phyloP scores from a whole-genome alignment of 2,329 filamentous ascomycete species.

The Xylaria sp. region DNA sequence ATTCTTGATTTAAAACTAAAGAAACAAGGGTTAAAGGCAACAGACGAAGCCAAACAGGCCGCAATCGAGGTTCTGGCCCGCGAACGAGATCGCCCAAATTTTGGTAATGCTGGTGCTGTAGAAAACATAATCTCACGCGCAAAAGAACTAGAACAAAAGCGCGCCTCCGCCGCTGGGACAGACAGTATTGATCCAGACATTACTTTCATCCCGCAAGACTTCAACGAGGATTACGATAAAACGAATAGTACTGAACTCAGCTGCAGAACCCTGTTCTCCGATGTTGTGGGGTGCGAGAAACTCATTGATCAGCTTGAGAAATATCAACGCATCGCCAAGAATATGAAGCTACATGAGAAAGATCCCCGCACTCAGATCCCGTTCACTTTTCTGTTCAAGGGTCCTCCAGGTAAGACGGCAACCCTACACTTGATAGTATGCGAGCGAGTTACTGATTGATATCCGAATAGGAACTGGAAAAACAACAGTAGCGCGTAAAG shows the following conservation, averaged over 20 bases:
- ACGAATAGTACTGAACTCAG: not conserved
- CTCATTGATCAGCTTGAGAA: slow-evolving; percentile 45
- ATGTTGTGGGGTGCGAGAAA: slow-evolving; percentile 3
- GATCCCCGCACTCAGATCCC: slow-evolving; percentile 58
- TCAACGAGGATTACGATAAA: slow-evolving; percentile 2
- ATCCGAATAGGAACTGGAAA: slow-evolving; percentile 56
- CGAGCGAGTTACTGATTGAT: slow-evolving; percentile 14
- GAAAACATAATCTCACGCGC: slow-evolving; percentile 57
- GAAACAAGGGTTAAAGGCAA: slow-evolving; percentile 52
- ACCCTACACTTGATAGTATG: not conserved
- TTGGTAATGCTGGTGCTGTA: slow-evolving; percentile 67
- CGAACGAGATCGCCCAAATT: slow-evolving; percentile 60
- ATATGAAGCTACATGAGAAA: slow-evolving; percentile 49
- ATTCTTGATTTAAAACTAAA: slow-evolving; percentile 63
- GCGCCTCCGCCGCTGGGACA: not conserved
- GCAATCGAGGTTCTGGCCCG: slow-evolving; percentile 57
- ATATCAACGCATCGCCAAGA: slow-evolving; percentile 53
- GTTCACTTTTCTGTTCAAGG: slow-evolving; percentile 64
- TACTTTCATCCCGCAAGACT: slow-evolving; percentile 3
- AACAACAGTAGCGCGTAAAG: slow-evolving; percentile 69
- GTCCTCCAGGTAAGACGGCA: slow-evolving; percentile 56
- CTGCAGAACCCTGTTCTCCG: not conserved
- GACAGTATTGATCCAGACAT: not conserved
- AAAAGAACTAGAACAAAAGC: slow-evolving; percentile 18
- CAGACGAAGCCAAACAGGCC: slow-evolving; percentile 50